Evolutionary conservation across 2,329 filamentous ascomycete genomes (phyloP), one percentile per base, ranked within the genome.

Genomic region (Neoascochyta sp.): DNA sequence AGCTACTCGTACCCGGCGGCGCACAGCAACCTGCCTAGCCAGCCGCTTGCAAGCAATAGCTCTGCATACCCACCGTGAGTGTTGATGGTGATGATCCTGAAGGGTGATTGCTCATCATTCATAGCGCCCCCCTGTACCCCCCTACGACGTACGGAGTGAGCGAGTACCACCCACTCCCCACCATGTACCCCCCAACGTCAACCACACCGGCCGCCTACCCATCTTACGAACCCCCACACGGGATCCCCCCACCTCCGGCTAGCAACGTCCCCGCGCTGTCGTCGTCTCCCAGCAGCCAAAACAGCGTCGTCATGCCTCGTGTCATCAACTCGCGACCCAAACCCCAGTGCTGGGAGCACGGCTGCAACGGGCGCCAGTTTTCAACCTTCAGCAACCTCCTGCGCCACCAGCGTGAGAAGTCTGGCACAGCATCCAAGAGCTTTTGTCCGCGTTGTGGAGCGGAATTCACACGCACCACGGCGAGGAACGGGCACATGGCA

Each of bases 271-370:
- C 54, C 18, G 47, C 51, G 9, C 45, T 57, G n/a, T 46, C 53
- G 12, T 49, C 55, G 10, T 53, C 49, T 7, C 53, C 57, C 20
- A 36, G 37, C 8, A 44, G 39, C 14, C 52, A 54, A 31, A 39
- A 38, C 18, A 52, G 37, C 35, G 41, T 48, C 16, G 48, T 58
- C 7, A 54, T 51, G 52, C 60, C 54, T 10, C 74, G 84, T 36
- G 78, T 88, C 10, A 73, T 88, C 11, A 82, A 84, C 60, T 81
- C 79, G 48, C 76, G 85, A 44, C 87, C 87, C n/a, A 94, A 94
- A 66, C 88, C 89, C 24, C 87, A 94, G 60, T 95, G 90, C 64
- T 96, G 86, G 86, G 90, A 95, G 39, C 90, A 96, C 56, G 90
- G 89, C 8, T 96, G 90, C 70, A 95, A 95, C 53, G 90, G 90